These are phyloP conservation scores for Saccharomycopsis sp. DNA, from an alignment of 805 yeast species.

Conservation along the genomic window DNA sequence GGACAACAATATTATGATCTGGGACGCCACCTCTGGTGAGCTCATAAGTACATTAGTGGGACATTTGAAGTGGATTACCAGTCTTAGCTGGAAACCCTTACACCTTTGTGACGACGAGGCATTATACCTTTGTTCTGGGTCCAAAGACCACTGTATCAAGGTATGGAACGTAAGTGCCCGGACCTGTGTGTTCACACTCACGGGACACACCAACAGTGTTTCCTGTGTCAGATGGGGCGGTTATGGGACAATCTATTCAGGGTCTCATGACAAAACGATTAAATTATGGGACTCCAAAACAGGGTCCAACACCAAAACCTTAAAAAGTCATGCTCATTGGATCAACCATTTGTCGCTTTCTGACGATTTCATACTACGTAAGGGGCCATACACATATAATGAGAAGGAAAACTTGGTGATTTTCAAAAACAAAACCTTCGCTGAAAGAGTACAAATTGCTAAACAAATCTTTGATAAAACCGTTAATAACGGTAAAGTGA, in stretches of 20 bases:
- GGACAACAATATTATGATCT: slow-evolving; percentile 83
- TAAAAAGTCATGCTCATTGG: slow-evolving; percentile 96
- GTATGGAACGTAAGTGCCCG: slow-evolving; percentile 83
- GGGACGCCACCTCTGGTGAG: slow-evolving; percentile 73
- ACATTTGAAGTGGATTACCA: slow-evolving; percentile 84
- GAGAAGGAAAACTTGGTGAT: slow-evolving; percentile 30
- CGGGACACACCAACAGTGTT: slow-evolving; percentile 85
- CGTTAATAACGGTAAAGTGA: slow-evolving; percentile 48
- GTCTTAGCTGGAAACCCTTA: slow-evolving; percentile 90
- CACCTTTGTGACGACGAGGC: slow-evolving; percentile 66
- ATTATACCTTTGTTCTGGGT: slow-evolving; percentile 66
- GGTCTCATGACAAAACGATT: slow-evolving; percentile 91
- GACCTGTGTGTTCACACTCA: slow-evolving; percentile 58
- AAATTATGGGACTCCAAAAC: slow-evolving; percentile 81
- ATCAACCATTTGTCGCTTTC: slow-evolving; percentile 89
- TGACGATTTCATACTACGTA: slow-evolving; percentile 80
- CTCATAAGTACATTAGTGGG: slow-evolving; percentile 38
- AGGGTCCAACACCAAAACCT: slow-evolving; percentile 72
- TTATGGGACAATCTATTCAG: slow-evolving; percentile 71
- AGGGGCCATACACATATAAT: slow-evolving; percentile 52
- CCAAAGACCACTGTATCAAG: slow-evolving; percentile 85
- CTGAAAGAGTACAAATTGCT: slow-evolving; percentile 55
- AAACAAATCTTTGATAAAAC: slow-evolving; percentile 53
- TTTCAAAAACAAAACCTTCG: slow-evolving; percentile 37
- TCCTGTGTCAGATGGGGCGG: slow-evolving; percentile 99